A percentile compares a stretch with the other conserved stretches of the same genome.
Conservation (phyloP, 2,329 filamentous ascomycete species). For the Nemania sp. region DNA sequence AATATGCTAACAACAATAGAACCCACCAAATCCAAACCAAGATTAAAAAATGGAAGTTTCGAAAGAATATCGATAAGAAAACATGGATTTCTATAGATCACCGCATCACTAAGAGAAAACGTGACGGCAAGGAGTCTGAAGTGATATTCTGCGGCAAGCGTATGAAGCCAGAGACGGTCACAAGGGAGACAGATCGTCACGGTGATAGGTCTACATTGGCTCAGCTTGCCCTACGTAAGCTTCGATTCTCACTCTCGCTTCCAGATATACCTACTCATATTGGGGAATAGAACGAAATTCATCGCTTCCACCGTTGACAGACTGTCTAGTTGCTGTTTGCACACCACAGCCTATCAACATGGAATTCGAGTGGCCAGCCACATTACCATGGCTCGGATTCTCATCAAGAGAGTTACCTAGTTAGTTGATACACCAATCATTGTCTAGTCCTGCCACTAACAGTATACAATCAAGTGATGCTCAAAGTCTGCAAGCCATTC, state of each 20-base stretch:
- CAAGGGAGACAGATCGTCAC: conserved; percentile 22
- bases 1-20: conserved; percentile 20
- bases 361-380: conserved; percentile 27
- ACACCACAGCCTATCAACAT: conserved; percentile 20
- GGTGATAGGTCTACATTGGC: conserved; percentile 8
- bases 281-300: conserved; percentile 11
- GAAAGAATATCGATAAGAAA: conserved; percentile 22
- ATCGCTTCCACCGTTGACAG: neutral
- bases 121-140: conserved; percentile 18
- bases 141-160: conserved; percentile 25
- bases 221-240: conserved; percentile 19
- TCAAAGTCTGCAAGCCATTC: neutral
- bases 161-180: conserved; percentile 18
- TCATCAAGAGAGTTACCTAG: conserved; percentile 10
- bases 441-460: conserved; percentile 1
- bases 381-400: conserved; percentile 28
- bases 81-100: conserved; percentile 12
- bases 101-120: conserved; percentile 18
- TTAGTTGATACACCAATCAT: conserved; percentile 9
- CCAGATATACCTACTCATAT: conserved; percentile 5
- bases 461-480: conserved; percentile 5
- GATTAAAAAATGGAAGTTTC: conserved; percentile 21
- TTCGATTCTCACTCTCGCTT: conserved; percentile 4
- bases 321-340: conserved; percentile 22
- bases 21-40: conserved; percentile 20